phyloP scores from a whole-genome alignment of 768 basidiomycete genomes.

The Strobilomyces confusus region DNA sequence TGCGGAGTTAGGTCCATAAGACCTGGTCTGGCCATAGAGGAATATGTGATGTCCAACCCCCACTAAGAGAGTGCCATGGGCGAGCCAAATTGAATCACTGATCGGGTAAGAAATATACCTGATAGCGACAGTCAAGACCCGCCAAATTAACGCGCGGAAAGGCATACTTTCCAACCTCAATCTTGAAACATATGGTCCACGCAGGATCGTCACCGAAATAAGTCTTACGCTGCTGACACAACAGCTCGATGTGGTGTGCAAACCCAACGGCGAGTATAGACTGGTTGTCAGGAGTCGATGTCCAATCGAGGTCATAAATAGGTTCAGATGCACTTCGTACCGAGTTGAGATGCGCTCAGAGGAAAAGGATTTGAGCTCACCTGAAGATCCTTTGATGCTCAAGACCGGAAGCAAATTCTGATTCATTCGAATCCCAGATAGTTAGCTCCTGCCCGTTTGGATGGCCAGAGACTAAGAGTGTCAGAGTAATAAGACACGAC shows the following conservation, averaged over 20 bases:
- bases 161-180: constrained; percentile 69
- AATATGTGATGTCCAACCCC: constrained; percentile 82
- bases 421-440: constrained; percentile 95
- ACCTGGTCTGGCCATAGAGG: constrained; percentile 57
- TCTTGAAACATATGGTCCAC: constrained; percentile 67
- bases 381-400: constrained; percentile 65
- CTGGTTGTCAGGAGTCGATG: constrained; percentile 82
- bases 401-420: constrained; percentile 87
- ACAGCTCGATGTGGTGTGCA: constrained; percentile 68
- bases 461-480: constrained; percentile 51
- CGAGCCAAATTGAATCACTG: constrained; percentile 88
- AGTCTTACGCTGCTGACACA: constrained; percentile 91
- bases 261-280: constrained; percentile 92
- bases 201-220: constrained; percentile 82
- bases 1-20: constrained; percentile 16
- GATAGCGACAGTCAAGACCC: background rate
- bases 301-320: constrained; percentile 89
- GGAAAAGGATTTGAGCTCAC: constrained; percentile 35
- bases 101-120: constrained; percentile 79
- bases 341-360: background rate
- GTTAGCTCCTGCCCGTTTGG: constrained; percentile 74
- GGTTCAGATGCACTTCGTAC: constrained; percentile 39
- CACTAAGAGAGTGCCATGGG: constrained; percentile 75
- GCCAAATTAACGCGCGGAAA: background rate
- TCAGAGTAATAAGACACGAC: constrained; percentile 3